Evolutionary conservation across 345 rosid genomes (phyloP).

Genomic region (Boechera divaricarpa): DNA sequence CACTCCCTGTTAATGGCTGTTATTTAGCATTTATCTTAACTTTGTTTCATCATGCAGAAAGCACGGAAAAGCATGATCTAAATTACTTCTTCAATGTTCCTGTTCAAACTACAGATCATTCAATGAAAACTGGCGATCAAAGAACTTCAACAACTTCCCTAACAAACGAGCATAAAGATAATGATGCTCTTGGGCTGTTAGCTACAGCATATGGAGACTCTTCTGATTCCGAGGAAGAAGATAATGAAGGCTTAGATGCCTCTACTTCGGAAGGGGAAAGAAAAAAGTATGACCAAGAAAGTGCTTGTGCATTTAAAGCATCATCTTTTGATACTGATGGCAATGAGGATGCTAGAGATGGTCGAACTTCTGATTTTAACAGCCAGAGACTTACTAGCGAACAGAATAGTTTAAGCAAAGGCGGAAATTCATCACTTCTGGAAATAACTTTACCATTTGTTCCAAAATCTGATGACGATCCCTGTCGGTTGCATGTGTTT

Average conservation of each 20-base stretch:
- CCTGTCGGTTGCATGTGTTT: slow-evolving; percentile 84
- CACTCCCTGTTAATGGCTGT: slow-evolving; percentile 15
- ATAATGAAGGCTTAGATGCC: slow-evolving; percentile 44
- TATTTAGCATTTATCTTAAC: slow-evolving; percentile 8
- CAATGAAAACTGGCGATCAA: slow-evolving; percentile 44
- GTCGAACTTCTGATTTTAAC: slow-evolving; percentile 46
- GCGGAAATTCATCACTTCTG: slow-evolving; percentile 40
- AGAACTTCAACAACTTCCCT: slow-evolving; percentile 46
- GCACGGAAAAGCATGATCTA: slow-evolving; percentile 42
- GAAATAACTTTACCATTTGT: slow-evolving; percentile 47
- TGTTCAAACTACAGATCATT: slow-evolving; percentile 51
- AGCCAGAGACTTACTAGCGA: slow-evolving; percentile 47
- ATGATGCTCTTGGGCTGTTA: slow-evolving; percentile 77
- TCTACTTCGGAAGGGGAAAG: slow-evolving; percentile 44
- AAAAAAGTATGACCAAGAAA: slow-evolving; percentile 36
- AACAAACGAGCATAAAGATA: slow-evolving; percentile 41
- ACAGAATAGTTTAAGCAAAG: slow-evolving; percentile 47
- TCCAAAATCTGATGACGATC: slow-evolving; percentile 69
- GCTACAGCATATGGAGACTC: slow-evolving; percentile 87
- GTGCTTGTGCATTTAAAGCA: slow-evolving; percentile 44
- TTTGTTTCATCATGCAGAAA: slow-evolving; percentile 53
- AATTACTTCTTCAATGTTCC: slow-evolving; percentile 54
- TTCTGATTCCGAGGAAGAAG: slow-evolving; percentile 90
- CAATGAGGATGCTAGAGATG: slow-evolving; percentile 45
- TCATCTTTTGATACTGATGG: slow-evolving; percentile 43